phyloP scores from a whole-genome alignment of 345 rosid genomes.

The Lagerstroemia speciosa region DNA sequence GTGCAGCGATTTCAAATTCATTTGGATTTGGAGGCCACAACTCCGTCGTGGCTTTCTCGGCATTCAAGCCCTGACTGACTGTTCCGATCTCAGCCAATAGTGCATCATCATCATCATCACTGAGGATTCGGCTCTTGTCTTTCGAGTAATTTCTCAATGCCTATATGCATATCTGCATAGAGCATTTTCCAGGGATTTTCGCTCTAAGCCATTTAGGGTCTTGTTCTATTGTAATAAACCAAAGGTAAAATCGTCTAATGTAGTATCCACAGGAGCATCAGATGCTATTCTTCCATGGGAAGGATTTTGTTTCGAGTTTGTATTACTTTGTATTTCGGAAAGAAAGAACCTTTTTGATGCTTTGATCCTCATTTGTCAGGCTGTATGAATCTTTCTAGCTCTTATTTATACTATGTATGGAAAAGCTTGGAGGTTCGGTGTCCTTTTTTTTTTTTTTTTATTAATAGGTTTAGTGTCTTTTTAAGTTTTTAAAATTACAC shows the following conservation, averaged over 20 bases:
- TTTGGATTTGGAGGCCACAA: slow-evolving; percentile 99
- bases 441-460: too few species aligned
- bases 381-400: neutral
- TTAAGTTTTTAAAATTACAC: too few species aligned
- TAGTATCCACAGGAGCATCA: neutral
- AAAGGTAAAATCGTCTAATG: neutral
- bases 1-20: slow-evolving; percentile 84
- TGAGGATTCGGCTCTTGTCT: neutral
- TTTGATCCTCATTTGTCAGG: neutral
- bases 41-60: slow-evolving; percentile 87
- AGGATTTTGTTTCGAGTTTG: neutral
- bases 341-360: neutral
- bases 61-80: slow-evolving; percentile 82
- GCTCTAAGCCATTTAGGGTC: neutral
- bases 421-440: too few species aligned
- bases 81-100: neutral
- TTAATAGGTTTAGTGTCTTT: too few species aligned
- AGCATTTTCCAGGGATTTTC: neutral
- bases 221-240: neutral
- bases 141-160: slow-evolving; percentile 6
- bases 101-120: too few species aligned
- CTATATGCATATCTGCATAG: neutral
- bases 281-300: neutral
- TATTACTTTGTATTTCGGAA: neutral
- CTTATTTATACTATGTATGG: too few species aligned